These are phyloP conservation scores for Rhizopogon vesiculosus DNA, from an alignment of 768 basidiomycete species.

Conservation along the genomic window DNA sequence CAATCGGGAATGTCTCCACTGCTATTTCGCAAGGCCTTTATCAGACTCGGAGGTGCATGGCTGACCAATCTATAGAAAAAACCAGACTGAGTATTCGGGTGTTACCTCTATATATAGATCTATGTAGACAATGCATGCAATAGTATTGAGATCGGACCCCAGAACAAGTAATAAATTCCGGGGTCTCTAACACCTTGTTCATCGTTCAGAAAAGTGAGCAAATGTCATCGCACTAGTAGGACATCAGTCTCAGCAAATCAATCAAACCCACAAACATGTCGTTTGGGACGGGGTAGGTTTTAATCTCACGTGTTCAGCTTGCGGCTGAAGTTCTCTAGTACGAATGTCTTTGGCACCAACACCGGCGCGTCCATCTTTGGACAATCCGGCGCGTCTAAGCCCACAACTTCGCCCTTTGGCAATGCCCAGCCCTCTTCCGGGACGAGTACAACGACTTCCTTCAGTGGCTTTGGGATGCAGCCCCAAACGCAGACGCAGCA, in stretches of 20 bases:
- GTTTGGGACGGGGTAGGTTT: neutral
- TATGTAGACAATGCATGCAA: too few relatives aligned
- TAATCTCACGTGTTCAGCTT: neutral
- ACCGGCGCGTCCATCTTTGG: neutral
- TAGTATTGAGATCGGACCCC: neutral
- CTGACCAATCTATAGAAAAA: neutral
- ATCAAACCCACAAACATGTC: neutral
- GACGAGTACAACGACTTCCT: constrained; percentile 6
- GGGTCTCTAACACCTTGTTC: neutral
- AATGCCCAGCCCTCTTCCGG: constrained; percentile 9
- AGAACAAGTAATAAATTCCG: too few relatives aligned
- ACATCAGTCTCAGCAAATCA: neutral
- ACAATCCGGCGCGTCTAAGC: neutral
- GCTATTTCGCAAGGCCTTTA: neutral
- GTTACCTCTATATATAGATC: too few relatives aligned
- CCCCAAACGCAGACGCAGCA: constrained; percentile 20
- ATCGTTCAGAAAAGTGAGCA: neutral
- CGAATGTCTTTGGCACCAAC: neutral
- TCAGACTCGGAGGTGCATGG: neutral
- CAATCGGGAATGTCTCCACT: too few relatives aligned
- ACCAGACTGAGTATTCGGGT: too few relatives aligned
- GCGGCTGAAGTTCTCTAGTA: neutral
- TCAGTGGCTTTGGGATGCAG: constrained; percentile 30
- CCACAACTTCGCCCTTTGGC: constrained; percentile 26
- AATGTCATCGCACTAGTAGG: neutral